Percentiles rank a stretch among this genome's conserved stretches.
Evolutionary conservation across 1,139 yeast species (phyloP).

Genomic region (Geotrichum bryndzae): DNA sequence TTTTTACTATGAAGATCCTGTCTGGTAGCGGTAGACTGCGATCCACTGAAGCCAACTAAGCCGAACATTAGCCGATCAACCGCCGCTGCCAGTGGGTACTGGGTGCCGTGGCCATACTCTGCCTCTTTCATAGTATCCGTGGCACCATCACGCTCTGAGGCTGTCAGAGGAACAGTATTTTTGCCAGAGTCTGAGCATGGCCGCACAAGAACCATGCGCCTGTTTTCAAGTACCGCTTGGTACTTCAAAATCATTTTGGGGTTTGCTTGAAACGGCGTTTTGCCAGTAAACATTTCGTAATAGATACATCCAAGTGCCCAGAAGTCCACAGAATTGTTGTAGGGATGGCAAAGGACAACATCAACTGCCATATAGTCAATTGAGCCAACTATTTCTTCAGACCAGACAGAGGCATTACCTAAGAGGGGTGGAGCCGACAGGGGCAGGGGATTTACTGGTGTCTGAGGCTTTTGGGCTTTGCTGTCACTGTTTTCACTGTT

Average conservation of each 20-base stretch:
- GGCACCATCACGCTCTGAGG: background rate
- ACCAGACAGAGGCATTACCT: slow-evolving; percentile 10
- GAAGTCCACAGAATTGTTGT: slow-evolving; percentile 16
- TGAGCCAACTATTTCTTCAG: slow-evolving; percentile 18
- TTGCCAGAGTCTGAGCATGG: background rate
- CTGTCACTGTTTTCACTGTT: background rate
- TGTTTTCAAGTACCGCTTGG: slow-evolving; percentile 1
- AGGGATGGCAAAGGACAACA: slow-evolving; percentile 13
- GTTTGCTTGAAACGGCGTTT: slow-evolving; percentile 18
- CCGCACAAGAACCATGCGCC: background rate
- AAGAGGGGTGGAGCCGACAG: slow-evolving; percentile 7
- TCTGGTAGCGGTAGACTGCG: background rate
- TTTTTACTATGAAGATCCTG: background rate
- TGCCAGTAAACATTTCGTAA: slow-evolving; percentile 18
- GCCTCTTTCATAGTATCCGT: background rate
- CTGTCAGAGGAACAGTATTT: background rate
- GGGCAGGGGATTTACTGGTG: background rate
- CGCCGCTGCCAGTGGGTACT: background rate
- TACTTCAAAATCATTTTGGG: slow-evolving; percentile 13
- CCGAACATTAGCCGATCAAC: background rate
- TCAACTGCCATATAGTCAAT: slow-evolving; percentile 19
- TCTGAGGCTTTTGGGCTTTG: background rate
- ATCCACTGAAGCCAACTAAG: background rate
- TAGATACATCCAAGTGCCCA: slow-evolving; percentile 19
- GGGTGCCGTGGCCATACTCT: too few relatives aligned